phyloP scores from a whole-genome alignment of 2,329 filamentous ascomycete species.

The Mycosphaerella arachidis region DNA sequence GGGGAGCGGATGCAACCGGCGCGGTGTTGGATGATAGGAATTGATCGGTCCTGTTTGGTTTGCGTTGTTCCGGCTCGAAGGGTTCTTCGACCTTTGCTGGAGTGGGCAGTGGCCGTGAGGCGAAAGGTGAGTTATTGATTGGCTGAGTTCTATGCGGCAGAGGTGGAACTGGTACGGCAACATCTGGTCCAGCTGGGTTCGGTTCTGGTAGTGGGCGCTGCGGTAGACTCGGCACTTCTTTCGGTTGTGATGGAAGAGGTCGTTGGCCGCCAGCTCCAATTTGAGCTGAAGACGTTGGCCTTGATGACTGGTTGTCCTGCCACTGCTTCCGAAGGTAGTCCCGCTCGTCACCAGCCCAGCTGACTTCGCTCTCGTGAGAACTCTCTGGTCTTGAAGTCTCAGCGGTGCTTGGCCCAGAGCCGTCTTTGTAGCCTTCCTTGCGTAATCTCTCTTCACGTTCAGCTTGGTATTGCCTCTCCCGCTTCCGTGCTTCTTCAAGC shows the following conservation, averaged over 20 bases:
- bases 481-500: constrained; percentile 62
- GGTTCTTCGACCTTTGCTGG: constrained; percentile 16
- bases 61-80: constrained; percentile 21
- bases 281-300: constrained; percentile 28
- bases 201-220: constrained; percentile 23
- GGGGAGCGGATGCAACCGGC: constrained; percentile 41
- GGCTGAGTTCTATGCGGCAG: constrained; percentile 45
- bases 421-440: constrained; percentile 29
- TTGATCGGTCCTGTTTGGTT: constrained; percentile 52
- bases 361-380: constrained; percentile 53
- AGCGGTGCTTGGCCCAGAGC: constrained; percentile 34
- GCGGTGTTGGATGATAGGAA: constrained; percentile 55
- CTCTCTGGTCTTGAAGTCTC: constrained; percentile 23
- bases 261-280: constrained; percentile 34
- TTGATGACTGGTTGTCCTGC: constrained; percentile 37
- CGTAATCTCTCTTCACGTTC: constrained; percentile 54
- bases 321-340: constrained; percentile 59
- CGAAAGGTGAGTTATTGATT: constrained; percentile 35
- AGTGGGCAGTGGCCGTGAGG: constrained; percentile 25
- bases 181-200: constrained; percentile 4
- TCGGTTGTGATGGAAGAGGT: constrained; percentile 28
- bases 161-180: constrained; percentile 28
- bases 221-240: constrained; percentile 12
- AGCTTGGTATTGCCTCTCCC: constrained; percentile 60
- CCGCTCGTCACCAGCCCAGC: constrained; percentile 62